Evolutionary conservation across 192 early-diverging fungal species (phyloP).

Genomic region (Rhizophagus prolifer): DNA sequence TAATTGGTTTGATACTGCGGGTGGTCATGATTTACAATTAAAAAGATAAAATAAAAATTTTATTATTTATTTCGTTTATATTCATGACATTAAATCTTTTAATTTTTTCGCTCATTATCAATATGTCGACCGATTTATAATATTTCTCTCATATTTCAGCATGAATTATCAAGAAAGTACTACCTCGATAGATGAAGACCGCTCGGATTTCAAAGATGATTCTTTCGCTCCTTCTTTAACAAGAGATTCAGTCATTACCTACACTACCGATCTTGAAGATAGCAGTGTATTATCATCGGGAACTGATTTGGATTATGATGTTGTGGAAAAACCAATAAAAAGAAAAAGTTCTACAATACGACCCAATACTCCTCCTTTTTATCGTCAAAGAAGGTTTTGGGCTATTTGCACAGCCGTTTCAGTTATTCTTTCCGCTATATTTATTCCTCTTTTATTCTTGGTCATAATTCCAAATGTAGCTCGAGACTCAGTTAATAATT

Average conservation of each 20-base stretch:
- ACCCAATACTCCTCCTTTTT: constrained; percentile 31
- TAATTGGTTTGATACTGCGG: too few species aligned
- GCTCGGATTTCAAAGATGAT: too few species aligned
- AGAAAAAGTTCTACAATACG: too few species aligned
- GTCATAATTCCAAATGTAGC: constrained; percentile 56
- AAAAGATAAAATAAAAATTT: too few species aligned
- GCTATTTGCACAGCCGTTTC: constrained; percentile 40
- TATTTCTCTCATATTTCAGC: too few species aligned
- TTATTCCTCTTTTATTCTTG: constrained; percentile 49
- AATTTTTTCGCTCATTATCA: too few species aligned
- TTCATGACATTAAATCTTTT: too few species aligned
- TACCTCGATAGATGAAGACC: background rate
- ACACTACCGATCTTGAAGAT: background rate
- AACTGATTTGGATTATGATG: background rate
- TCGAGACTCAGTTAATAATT: constrained; percentile 46
- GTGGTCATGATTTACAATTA: too few species aligned
- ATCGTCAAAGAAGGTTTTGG: constrained; percentile 49
- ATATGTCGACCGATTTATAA: too few species aligned
- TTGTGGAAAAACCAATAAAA: too few species aligned
- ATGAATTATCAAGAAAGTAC: background rate
- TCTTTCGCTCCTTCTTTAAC: background rate
- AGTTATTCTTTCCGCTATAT: constrained; percentile 38
- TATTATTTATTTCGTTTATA: too few species aligned
- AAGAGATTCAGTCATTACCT: background rate
- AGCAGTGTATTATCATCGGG: background rate